Evolutionary conservation across 495 filamentous ascomycete genomes (phyloP).

Genomic region (Aspergillus ostianus): DNA sequence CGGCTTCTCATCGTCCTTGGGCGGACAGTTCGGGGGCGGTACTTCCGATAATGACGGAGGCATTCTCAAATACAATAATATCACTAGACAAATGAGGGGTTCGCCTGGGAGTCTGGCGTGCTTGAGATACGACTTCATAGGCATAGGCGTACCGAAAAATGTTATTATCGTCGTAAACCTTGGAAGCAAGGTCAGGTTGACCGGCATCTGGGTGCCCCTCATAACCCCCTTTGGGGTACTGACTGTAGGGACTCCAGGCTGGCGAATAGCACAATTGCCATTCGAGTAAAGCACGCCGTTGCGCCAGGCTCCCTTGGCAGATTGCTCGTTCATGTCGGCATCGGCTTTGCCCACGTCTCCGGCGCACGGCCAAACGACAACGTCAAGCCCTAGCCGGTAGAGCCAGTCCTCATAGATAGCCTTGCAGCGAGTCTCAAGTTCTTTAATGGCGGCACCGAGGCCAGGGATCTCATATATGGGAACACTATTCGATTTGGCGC

Average conservation of each 20-base stretch:
- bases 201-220: conserved; percentile 11
- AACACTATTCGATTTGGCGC: neutral
- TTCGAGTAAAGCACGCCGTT: conserved; percentile 19
- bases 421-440: conserved; percentile 14
- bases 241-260: conserved; percentile 17
- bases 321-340: conserved; percentile 12
- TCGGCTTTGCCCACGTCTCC: conserved; percentile 15
- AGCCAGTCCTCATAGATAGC: conserved; percentile 16
- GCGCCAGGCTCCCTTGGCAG: conserved; percentile 6
- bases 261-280: conserved; percentile 12
- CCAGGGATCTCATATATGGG: conserved; percentile 6
- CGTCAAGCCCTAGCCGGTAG: conserved; percentile 8
- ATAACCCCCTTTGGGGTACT: conserved; percentile 18
- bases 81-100: too few species aligned
- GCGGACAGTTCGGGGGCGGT: too few species aligned
- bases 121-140: too few species aligned
- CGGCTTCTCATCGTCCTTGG: too few species aligned
- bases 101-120: too few species aligned
- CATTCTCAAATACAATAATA: too few species aligned
- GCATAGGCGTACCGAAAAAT: conserved; percentile 26
- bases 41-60: too few species aligned
- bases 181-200: conserved; percentile 18
- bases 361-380: conserved; percentile 10
- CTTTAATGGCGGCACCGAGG: conserved; percentile 5
- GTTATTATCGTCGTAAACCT: conserved; percentile 14